A percentile compares a stretch with the other conserved stretches of the same genome.
Conservation (phyloP, 2,329 filamentous ascomycete genomes). For the Didymella arachidicola region DNA sequence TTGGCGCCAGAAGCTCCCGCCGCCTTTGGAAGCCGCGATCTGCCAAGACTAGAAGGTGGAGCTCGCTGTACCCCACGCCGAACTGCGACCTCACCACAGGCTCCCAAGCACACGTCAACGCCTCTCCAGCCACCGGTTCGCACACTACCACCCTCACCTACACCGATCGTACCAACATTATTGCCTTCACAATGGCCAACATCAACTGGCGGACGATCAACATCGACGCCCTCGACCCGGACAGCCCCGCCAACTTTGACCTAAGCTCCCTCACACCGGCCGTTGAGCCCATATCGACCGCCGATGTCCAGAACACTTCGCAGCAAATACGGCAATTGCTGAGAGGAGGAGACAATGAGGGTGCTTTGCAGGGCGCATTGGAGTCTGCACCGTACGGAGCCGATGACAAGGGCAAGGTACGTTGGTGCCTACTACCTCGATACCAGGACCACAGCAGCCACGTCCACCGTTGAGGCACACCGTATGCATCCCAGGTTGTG, state of each 20-base stretch:
- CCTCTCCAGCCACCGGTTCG: constrained; percentile 22
- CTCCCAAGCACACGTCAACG: constrained; percentile 27
- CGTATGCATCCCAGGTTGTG: constrained; percentile 19
- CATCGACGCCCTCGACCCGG: constrained; percentile 88
- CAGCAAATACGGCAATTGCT: constrained; percentile 87
- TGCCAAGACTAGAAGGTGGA: constrained; percentile 39
- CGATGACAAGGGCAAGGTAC: constrained; percentile 62
- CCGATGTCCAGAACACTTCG: constrained; percentile 79
- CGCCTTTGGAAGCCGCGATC: constrained; percentile 35
- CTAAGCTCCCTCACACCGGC: constrained; percentile 81
- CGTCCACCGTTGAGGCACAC: constrained; percentile 4
- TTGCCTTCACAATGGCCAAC: constrained; percentile 51
- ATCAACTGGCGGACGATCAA: constrained; percentile 87
- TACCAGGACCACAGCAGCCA: constrained; percentile 16
- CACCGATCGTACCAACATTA: constrained; percentile 18
- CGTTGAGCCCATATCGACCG: constrained; percentile 75
- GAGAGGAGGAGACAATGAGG: constrained; percentile 84
- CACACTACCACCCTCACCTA: constrained; percentile 12
- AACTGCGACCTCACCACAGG: constrained; percentile 36
- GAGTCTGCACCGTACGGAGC: constrained; percentile 80
- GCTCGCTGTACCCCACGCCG: constrained; percentile 38
- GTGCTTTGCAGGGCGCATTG: constrained; percentile 81
- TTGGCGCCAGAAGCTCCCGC: constrained; percentile 25
- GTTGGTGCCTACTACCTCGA: constrained; percentile 36
- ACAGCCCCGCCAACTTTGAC: constrained; percentile 92